Base-by-base conservation (phyloP, 306 rosid species). In the Glycine tomentella region DNA sequence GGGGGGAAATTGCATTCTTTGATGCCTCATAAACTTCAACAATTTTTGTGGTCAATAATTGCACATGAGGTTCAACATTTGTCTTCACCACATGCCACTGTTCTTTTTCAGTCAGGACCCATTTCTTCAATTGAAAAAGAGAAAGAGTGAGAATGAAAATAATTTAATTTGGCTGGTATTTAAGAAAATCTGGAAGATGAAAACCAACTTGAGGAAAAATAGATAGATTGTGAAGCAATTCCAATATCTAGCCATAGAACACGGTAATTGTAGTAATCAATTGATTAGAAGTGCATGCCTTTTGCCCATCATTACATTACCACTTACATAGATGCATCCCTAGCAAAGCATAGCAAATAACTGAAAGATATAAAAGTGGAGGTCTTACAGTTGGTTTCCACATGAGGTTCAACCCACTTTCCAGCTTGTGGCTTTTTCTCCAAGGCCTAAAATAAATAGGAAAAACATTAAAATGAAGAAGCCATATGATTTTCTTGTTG, bases 321-420 rank as follows among this genome's bases (percentile, higher is more conserved):
- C 65, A 66, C 33, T 31, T 7, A 55, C 59, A 58, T 6, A 82
- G 40, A 59, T 68, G 50, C 51, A 82, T 67, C 38, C 80, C 70
- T 36, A 69, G 16, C 69, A 78, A 56, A 40, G 57, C 61, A 84
- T 31, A 75, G 33, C 25, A 87, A 69, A 59, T 72, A 59, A 62
- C 58, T 58, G 70, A 57, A 72, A 64, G 68, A 74, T 15, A 53
- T 67, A 64, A 76, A 64, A 76, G 80, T 59, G 46, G 51, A 59
- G 15, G 64, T 80, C 97, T 93, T 89, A 96, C 97, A 76, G 92
- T 79, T 66, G 78, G 90, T 88, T 86, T 86, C 88, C 70, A 93
- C 81, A 55, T 96, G 93, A 72, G 98, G 98, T 80, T 90, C 97
- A 34, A 94, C 93, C 99, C 99, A 93, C 86, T 92, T 90, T 86